These are phyloP conservation scores for Coniochaeta prunicola DNA, from an alignment of 2,329 filamentous ascomycete species.

Conservation along the genomic window DNA sequence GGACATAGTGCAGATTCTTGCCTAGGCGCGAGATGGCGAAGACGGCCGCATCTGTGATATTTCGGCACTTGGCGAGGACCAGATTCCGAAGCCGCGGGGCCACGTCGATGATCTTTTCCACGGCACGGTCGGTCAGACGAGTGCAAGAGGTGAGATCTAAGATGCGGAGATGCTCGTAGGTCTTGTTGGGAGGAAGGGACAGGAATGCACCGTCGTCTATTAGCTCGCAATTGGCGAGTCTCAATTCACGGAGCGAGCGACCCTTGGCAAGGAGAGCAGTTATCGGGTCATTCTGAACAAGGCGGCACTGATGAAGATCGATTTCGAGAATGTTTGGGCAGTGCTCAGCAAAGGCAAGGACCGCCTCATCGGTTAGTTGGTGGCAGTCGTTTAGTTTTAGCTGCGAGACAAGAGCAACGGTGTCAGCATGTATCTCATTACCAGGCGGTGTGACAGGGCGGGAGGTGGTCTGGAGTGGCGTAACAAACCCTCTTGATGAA, in stretches of 20 bases:
- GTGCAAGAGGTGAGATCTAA: conserved; percentile 87
- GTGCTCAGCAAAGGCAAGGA: conserved; percentile 78
- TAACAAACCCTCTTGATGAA: conserved; percentile 74
- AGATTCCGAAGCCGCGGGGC: conserved; percentile 87
- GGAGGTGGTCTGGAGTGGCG: background rate
- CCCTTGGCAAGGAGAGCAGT: conserved; percentile 73
- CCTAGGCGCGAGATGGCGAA: conserved; percentile 80
- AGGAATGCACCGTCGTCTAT: conserved; percentile 88
- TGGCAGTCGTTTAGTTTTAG: conserved; percentile 90
- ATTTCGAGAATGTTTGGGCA: conserved; percentile 95
- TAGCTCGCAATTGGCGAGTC: conserved; percentile 75
- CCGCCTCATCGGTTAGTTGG: conserved; percentile 75
- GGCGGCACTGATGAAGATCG: conserved; percentile 78
- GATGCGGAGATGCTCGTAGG: conserved; percentile 84
- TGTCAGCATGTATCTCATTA: conserved; percentile 3
- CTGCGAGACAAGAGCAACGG: conserved; percentile 29
- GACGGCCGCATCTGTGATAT: conserved; percentile 85
- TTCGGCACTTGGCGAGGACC: conserved; percentile 87
- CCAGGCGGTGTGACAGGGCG: background rate
- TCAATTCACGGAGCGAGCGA: conserved; percentile 79
- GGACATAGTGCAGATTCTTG: conserved; percentile 95
- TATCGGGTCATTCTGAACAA: conserved; percentile 76
- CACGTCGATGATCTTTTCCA: conserved; percentile 78
- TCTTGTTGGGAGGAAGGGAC: conserved; percentile 58
- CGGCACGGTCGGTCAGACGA: conserved; percentile 75